Base-by-base conservation (phyloP, 192 early-diverging fungal genomes). In the Mortierella claussenii region DNA sequence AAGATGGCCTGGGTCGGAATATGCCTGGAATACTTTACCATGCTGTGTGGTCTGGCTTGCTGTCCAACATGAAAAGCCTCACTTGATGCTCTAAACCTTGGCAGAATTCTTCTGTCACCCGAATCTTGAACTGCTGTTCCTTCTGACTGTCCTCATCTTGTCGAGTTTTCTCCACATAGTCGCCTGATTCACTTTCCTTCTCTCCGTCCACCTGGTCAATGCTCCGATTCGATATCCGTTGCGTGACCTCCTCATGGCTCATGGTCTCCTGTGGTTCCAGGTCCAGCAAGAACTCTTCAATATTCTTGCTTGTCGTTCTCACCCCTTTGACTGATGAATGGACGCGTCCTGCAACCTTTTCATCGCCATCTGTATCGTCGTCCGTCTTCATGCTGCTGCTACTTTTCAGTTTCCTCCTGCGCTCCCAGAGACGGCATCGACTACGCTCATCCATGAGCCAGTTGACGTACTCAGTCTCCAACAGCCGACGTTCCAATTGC, bases 381-480 rank as follows among this genome's bases (percentile, higher is more conserved):
- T 3, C 23, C 5, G 9, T 32, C 28, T 32, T 53, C 50, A 53
- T 28, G 27, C 4, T 11, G 3, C 18, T 31, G 3, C n/a, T n/a
- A 2, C 34, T 24, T 34, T 8, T n/a, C 24, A 5, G 24, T 28
- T 47, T 40, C 37, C 10, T 58, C 55, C 54, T 43, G 4, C 50
- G 49, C 28, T 67, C 65, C 73, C 73, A 76, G 0, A 76, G 47
- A 24, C 64, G 73, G 24, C 85, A 87, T 31, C 79, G 67, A 10
- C 75, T 55, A 12, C 58, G 64, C 30, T 78, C 71, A 52, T 87
- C 85, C 57, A 84, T 59, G 18, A 87, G 56, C 85, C 85, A 87
- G 52, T 84, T 87, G 47, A 81, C 68, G 52, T 84, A 87, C 45
- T 87, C 83, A 7, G 65, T 83, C 53, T 87, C 83, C 31, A 83